phyloP scores from a whole-genome alignment of 305 asterid species.

The Fraxinus latifolia region DNA sequence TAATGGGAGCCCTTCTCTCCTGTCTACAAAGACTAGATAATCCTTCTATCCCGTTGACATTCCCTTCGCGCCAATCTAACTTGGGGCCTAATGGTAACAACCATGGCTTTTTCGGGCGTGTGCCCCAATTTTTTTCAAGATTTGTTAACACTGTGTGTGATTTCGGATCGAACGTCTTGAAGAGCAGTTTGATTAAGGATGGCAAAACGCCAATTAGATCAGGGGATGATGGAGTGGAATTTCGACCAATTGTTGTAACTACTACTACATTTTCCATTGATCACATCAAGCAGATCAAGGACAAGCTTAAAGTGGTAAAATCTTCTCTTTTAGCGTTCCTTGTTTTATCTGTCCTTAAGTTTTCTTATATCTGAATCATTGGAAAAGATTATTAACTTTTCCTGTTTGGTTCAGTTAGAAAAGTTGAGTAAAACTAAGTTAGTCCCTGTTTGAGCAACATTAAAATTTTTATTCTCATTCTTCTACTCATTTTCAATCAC shows the following conservation, averaged over 20 bases:
- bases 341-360: background rate
- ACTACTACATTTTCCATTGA: slow-evolving; percentile 26
- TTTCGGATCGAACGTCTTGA: slow-evolving; percentile 33
- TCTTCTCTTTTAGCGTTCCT: background rate
- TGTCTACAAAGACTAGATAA: slow-evolving; percentile 28
- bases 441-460: no score
- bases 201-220: slow-evolving; percentile 28
- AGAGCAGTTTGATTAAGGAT: slow-evolving; percentile 36
- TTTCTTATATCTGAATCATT: background rate
- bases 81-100: background rate
- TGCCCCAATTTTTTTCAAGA: slow-evolving; percentile 3
- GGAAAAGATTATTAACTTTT: background rate
- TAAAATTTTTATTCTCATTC: no score
- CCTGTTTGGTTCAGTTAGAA: background rate
- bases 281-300: slow-evolving; percentile 27
- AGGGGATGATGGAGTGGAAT: slow-evolving; percentile 36
- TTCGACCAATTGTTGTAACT: slow-evolving; percentile 27
- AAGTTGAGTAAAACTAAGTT: background rate
- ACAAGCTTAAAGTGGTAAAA: slow-evolving; percentile 32
- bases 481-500: background rate
- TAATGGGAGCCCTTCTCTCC: slow-evolving; percentile 32
- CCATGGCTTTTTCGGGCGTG: background rate
- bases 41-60: slow-evolving; percentile 5
- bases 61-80: background rate
- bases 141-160: slow-evolving; percentile 23